Evolutionary conservation across 1,284 basidiomycete species (phyloP).

Genomic region (Ceratobasidium sp.): DNA sequence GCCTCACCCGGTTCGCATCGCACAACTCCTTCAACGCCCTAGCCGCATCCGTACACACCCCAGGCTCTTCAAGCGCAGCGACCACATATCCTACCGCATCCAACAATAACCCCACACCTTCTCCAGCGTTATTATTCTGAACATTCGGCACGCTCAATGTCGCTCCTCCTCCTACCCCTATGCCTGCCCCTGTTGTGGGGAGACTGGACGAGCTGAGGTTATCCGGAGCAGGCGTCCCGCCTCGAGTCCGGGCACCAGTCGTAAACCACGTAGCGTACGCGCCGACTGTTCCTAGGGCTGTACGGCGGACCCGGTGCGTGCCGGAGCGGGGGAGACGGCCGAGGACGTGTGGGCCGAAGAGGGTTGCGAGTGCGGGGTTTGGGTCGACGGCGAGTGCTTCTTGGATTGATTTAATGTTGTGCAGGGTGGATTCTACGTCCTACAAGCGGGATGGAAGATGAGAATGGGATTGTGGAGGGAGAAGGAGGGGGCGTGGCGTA

Average conservation of each 20-base stretch:
- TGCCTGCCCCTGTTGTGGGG: neutral
- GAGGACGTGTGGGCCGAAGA: constrained; percentile 78
- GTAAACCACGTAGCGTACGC: constrained; percentile 38
- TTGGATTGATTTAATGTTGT: constrained; percentile 84
- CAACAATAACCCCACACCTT: constrained; percentile 62
- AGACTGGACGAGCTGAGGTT: neutral
- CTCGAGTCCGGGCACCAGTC: constrained; percentile 23
- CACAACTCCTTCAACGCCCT: constrained; percentile 84
- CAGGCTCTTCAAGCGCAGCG: constrained; percentile 69
- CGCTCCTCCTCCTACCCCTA: no score
- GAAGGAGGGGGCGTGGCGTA: constrained; percentile 55
- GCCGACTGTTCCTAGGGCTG: constrained; percentile 61
- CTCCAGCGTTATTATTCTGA: constrained; percentile 46
- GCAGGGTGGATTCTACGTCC: constrained; percentile 85
- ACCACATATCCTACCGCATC: constrained; percentile 77
- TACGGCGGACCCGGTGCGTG: constrained; percentile 73
- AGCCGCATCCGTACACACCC: constrained; percentile 77
- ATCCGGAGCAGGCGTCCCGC: constrained; percentile 22
- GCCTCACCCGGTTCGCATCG: constrained; percentile 81
- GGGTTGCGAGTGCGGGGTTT: constrained; percentile 66
- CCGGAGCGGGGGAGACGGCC: constrained; percentile 72
- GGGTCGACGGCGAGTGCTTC: constrained; percentile 85
- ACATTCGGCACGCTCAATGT: constrained; percentile 2
- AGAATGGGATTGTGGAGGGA: neutral
- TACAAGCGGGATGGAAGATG: constrained; percentile 51